A percentile compares a stretch with the other conserved stretches of the same genome.
Evolutionary conservation across 2,329 filamentous ascomycete genomes (phyloP).

Genomic region (Claviceps digitariae): DNA sequence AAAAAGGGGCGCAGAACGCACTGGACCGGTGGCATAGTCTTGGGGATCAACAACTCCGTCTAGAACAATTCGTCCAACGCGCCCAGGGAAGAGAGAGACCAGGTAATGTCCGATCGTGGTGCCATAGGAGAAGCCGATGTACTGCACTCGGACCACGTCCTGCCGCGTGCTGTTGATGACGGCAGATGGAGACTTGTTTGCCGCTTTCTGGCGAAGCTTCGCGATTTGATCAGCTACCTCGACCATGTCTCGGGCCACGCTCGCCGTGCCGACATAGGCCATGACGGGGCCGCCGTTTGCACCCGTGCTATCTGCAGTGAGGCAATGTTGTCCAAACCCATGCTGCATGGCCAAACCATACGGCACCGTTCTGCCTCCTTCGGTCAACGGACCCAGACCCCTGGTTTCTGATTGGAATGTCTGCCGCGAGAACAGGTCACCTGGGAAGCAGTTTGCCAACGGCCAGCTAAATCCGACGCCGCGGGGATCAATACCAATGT

Average conservation of each 20-base stretch:
- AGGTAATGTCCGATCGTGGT: slow-evolving; percentile 13
- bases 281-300: slow-evolving; percentile 11
- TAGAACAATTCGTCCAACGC: slow-evolving; percentile 23
- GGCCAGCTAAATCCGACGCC: slow-evolving; percentile 14
- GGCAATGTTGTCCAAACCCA: slow-evolving; percentile 16
- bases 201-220: slow-evolving; percentile 2
- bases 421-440: slow-evolving; percentile 10
- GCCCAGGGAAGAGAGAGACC: slow-evolving; percentile 13
- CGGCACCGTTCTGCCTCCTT: neutral
- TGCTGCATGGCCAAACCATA: slow-evolving; percentile 6
- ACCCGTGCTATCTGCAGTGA: slow-evolving; percentile 3
- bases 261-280: slow-evolving; percentile 11
- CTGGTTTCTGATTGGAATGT: neutral
- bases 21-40: slow-evolving; percentile 16
- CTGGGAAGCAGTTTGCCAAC: slow-evolving; percentile 4
- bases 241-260: slow-evolving; percentile 8
- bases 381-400: neutral
- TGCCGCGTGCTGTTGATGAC: neutral
- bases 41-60: slow-evolving; percentile 18
- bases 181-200: neutral
- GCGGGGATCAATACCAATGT: slow-evolving; percentile 28
- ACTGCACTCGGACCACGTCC: slow-evolving; percentile 20
- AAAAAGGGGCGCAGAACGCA: slow-evolving; percentile 9
- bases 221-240: slow-evolving; percentile 4
- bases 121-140: slow-evolving; percentile 32